A percentile compares a stretch with the other conserved stretches of the same genome.
Evolutionary conservation across 2,329 filamentous ascomycete genomes (phyloP).

Genomic region (Zymoseptoria ardabiliae): DNA sequence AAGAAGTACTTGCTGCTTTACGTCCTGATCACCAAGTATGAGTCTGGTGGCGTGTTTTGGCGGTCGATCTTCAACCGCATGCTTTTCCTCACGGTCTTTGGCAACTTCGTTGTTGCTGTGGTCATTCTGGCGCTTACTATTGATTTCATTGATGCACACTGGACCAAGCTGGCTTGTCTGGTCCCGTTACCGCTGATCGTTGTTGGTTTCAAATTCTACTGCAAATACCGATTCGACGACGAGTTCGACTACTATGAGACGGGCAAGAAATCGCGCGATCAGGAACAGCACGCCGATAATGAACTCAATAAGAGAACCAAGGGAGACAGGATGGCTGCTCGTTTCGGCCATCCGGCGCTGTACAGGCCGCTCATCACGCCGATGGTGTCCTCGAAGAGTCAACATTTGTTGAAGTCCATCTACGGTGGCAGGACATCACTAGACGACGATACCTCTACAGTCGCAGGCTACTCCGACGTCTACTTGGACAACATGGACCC

Average conservation of each 20-base stretch:
- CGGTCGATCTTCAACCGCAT: conserved; percentile 87
- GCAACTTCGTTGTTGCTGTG: conserved; percentile 70
- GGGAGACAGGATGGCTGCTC: conserved; percentile 62
- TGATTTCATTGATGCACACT: conserved; percentile 28
- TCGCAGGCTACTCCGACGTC: conserved; percentile 73
- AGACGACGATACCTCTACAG: conserved; percentile 54
- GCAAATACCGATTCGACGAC: conserved; percentile 65
- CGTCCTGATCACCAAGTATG: conserved; percentile 92
- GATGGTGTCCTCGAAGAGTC: conserved; percentile 88
- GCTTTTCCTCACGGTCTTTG: conserved; percentile 70
- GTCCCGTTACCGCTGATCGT: conserved; percentile 69
- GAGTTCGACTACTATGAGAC: conserved; percentile 75
- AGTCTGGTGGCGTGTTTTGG: conserved; percentile 92
- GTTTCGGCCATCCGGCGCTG: conserved; percentile 85
- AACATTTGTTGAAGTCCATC: conserved; percentile 76
- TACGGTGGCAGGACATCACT: conserved; percentile 67
- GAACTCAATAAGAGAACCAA: conserved; percentile 36
- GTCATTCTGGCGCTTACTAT: conserved; percentile 57
- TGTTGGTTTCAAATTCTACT: conserved; percentile 80
- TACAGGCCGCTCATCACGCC: conserved; percentile 86
- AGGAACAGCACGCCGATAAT: conserved; percentile 22
- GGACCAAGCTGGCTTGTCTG: conserved; percentile 59
- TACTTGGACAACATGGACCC: conserved; percentile 74
- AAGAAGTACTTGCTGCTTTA: conserved; percentile 93
- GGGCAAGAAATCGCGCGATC: conserved; percentile 45